Base-by-base conservation (phyloP, 208 protist genomes). In the Trypanosoma brucei region DNA sequence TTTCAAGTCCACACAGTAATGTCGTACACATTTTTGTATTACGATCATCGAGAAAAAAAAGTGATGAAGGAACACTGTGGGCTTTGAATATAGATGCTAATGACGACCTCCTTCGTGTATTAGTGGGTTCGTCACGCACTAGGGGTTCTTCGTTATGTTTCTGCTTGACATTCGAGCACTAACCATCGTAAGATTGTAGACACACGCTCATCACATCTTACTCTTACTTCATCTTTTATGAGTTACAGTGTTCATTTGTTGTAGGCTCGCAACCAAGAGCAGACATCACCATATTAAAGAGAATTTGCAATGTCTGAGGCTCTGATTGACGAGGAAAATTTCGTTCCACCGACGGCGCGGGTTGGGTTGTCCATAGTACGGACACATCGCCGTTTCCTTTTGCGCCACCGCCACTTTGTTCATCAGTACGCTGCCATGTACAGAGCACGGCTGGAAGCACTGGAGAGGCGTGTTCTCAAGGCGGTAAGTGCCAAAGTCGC, bases 371-470 rank as follows among this genome's bases (percentile, higher is more conserved):
- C 82, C 31, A 91, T 95, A 55, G 51, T 58, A 8, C 84, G 86
- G n/a, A 84, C 74, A 4, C 85, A 93, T 55, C 79, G 88, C 44
- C 83, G 90, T 42, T 95, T 93, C 44, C 78, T 95, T 38, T 71
- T 93, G 35, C 78, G 81, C 11, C 65, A 78, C 9, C 70, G 91
- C 4, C 61, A 91, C 58, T 93, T 92, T 56, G 80, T 79, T 4
- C 83, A 89, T 56, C 90, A 95, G 78, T 95, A 92, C 59, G 83
- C 86, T 0, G 68, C 79, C 49, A 92, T 93, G 90, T 95, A 95
- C 59, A 75, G 81, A 2, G 79, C 76, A 59, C 78, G 90, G 9
- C 54, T 91, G 39, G 71, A 81, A 57, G 59, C 76, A 35, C 82
- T 92, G 58, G 65, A 82, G 48, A 35, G 37, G 2, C 59, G 62